These are phyloP conservation scores for Fomitopsis betulina DNA, from an alignment of 1,284 basidiomycete species.

Conservation along the genomic window DNA sequence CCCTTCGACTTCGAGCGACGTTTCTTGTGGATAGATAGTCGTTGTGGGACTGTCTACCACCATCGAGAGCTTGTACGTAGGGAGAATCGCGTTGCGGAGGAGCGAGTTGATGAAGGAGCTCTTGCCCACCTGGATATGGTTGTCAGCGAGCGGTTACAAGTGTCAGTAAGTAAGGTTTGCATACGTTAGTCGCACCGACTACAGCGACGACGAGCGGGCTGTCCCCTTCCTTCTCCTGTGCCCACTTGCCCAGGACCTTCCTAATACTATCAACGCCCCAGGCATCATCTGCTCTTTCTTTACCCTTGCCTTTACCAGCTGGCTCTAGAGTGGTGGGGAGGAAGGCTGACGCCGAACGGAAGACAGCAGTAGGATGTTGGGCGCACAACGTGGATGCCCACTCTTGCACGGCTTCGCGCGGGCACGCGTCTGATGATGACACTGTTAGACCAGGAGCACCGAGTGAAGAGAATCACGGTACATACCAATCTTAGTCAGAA, in stretches of 20 bases:
- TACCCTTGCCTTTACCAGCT: constrained; percentile 39
- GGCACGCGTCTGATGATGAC: constrained; percentile 71
- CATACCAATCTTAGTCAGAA: constrained; percentile 87
- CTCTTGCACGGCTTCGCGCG: constrained; percentile 72
- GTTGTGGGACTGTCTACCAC: constrained; percentile 61
- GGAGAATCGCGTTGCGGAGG: constrained; percentile 44
- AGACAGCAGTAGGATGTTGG: constrained; percentile 72
- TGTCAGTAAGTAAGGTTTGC: constrained; percentile 1
- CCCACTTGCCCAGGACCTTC: constrained; percentile 39
- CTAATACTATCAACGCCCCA: constrained; percentile 52
- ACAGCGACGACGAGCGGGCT: constrained; percentile 62
- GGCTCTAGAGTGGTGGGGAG: constrained; percentile 37
- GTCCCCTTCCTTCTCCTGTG: constrained; percentile 40
- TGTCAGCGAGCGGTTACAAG: background rate
- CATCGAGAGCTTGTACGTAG: constrained; percentile 60
- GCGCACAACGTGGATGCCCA: constrained; percentile 75
- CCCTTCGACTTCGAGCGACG: constrained; percentile 41
- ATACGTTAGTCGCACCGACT: constrained; percentile 72
- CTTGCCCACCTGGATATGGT: constrained; percentile 61
- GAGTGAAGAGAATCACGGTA: constrained; percentile 9
- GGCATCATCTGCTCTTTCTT: constrained; percentile 46
- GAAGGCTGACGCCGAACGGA: constrained; percentile 75
- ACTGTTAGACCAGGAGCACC: background rate
- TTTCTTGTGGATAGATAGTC: constrained; percentile 62
- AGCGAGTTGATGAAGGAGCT: constrained; percentile 81